Conservation (phyloP, 257 asterid genomes). For the Scutellaria galericulata region DNA sequence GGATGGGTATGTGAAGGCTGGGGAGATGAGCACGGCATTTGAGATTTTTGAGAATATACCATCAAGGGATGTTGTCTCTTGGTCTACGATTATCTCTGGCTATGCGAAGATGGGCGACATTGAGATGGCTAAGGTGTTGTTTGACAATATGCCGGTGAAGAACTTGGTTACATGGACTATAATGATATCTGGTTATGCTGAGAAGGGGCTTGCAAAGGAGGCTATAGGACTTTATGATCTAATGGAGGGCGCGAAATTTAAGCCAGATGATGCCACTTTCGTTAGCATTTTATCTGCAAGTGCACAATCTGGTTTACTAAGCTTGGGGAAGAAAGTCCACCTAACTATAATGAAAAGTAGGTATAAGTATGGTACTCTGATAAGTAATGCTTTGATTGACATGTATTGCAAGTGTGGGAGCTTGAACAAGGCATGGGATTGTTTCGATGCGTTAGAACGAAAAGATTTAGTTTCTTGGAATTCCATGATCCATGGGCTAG, state of each 20-base stretch:
- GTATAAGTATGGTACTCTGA: constrained; percentile 44
- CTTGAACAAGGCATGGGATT: constrained; percentile 57
- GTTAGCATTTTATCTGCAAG: constrained; percentile 70
- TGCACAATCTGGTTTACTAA: constrained; percentile 71
- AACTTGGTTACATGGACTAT: constrained; percentile 81
- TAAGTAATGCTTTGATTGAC: constrained; percentile 71
- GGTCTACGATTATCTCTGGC: constrained; percentile 79
- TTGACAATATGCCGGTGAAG: constrained; percentile 82
- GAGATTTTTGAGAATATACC: constrained; percentile 67
- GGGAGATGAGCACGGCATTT: constrained; percentile 51
- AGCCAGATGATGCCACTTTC: constrained; percentile 59
- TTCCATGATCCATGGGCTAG: constrained; percentile 79
- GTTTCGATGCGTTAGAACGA: constrained; percentile 50
- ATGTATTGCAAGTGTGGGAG: constrained; percentile 90
- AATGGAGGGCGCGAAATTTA: constrained; percentile 49
- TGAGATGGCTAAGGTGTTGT: constrained; percentile 71
- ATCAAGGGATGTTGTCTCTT: constrained; percentile 70
- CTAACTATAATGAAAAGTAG: constrained; percentile 40
- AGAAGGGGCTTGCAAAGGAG: constrained; percentile 67
- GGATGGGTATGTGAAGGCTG: constrained; percentile 61
- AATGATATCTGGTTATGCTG: constrained; percentile 70
- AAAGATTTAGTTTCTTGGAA: constrained; percentile 83
- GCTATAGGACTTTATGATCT: constrained; percentile 58
- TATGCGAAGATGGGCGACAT: constrained; percentile 66
- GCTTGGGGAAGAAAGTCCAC: constrained; percentile 77